Evolutionary conservation across 352 stramenopile genomes (phyloP), one percentile per base, ranked within the genome.

Genomic region (Halophytophthora polymorphica): DNA sequence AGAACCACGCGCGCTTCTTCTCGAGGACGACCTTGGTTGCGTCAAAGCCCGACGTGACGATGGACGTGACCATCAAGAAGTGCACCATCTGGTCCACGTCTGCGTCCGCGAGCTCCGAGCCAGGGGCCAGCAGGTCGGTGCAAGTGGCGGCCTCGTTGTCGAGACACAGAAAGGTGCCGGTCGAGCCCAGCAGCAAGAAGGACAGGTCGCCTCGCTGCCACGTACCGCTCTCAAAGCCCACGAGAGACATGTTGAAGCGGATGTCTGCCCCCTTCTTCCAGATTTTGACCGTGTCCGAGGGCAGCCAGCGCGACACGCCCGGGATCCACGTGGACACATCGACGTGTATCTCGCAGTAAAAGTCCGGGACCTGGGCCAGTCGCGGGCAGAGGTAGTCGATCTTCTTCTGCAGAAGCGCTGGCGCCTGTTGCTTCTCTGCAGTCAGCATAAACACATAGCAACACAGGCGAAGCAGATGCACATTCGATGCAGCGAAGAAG

Each of bases 251-350:
- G 33, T 91, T 77, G 18, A 86, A 79, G 35, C 81, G 71, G 22
- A 89, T 70, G 37, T 89, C 58, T 33, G 64, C 44, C 3, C 53
- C 68, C 12, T 72, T 69, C 56, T 91, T 91, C 77, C 77, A 89
- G 40, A 91, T 89, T 56, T 76, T 86, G 18, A 91, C 57, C 2
- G 73, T 85, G 53, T 91, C 77, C 2, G 75, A 88, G 10, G 80
- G 80, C 29, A 91, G 57, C 69, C 69, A 87, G 25, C 69, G 71
- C 38, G 77, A 89, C 14, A 88, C 61, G 6, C 79, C 77, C 1
- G 80, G 80, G 18, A 91, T 71, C 80, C 80, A 89, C 10, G 80
- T 85, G 21, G 77, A 74, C 29, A 91, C 57, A 37, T 89, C 77
- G 15, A 91, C 64, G 10, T 67, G 63, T 33, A 89, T 74, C 52